These are phyloP conservation scores for Sequoiadendron giganteum DNA, from an alignment of 75 land plant species.

Conservation along the genomic window DNA sequence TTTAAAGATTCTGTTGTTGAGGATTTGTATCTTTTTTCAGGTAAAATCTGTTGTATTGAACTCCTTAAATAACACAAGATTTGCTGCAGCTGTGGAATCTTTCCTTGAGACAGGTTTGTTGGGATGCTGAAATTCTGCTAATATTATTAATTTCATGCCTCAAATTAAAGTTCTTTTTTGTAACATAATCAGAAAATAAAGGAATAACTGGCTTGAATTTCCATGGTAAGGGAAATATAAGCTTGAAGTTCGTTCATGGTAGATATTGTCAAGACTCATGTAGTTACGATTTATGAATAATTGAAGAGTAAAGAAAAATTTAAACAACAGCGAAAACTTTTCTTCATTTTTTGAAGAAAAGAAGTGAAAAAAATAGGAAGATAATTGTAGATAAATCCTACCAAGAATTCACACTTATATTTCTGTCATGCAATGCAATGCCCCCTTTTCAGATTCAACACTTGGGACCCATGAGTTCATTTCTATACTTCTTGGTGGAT, in stretches of 20 bases:
- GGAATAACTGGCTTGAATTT: background rate
- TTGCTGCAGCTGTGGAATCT: conserved; percentile 77
- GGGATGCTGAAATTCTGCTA: background rate
- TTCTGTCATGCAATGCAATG: no score
- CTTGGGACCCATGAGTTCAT: no score
- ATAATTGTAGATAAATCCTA: no score
- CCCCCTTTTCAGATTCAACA: no score
- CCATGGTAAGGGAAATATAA: background rate
- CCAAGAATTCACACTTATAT: no score
- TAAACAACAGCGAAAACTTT: no score
- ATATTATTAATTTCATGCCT: background rate
- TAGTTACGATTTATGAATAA: background rate
- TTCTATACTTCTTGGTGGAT: no score
- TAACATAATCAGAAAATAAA: background rate
- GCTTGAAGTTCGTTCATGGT: background rate
- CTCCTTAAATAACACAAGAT: conserved; percentile 85
- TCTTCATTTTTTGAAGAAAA: no score
- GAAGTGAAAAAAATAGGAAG: no score
- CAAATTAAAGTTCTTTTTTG: background rate
- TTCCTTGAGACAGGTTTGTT: conserved; percentile 84
- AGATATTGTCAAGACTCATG: background rate
- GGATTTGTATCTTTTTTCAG: conserved; percentile 28
- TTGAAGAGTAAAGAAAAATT: background rate
- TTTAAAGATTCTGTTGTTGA: background rate
- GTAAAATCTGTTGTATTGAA: conserved; percentile 87